Percentiles rank a stretch among this genome's conserved stretches.
Evolutionary conservation across 108 stramenopile genomes (phyloP).

Genomic region (Cyclotella baltica): DNA sequence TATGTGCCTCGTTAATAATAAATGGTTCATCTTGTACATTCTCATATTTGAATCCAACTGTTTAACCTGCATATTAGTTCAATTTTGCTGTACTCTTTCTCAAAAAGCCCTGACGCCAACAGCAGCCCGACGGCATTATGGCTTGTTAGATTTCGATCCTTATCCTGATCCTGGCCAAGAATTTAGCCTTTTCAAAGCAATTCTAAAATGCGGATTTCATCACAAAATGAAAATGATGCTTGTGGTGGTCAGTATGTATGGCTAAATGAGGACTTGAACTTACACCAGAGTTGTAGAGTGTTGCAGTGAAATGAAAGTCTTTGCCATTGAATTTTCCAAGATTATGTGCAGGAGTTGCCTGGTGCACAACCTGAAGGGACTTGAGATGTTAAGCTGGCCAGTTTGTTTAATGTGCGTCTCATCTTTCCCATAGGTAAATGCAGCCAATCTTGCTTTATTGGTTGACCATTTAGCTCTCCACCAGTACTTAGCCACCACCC

Average conservation of each 20-base stretch:
- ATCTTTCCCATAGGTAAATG: slow-evolving; percentile 1
- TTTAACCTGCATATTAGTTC: no score
- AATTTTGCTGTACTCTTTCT: no score
- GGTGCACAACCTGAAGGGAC: not conserved
- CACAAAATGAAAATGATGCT: not conserved
- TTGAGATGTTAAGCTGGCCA: not conserved
- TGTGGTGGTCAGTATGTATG: not conserved
- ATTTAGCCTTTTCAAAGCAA: no score
- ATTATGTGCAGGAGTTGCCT: not conserved
- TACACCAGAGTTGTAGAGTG: not conserved
- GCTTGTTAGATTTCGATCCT: no score
- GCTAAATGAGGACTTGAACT: slow-evolving; percentile 3
- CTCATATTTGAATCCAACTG: no score
- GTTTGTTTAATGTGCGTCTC: not conserved
- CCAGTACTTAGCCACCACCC: slow-evolving; percentile 7
- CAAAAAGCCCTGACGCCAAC: no score
- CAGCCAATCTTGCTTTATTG: not conserved
- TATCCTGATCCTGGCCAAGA: no score
- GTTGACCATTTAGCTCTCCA: not conserved
- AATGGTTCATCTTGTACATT: no score
- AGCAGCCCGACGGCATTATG: no score
- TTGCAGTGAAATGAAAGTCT: not conserved
- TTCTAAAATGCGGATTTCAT: no score
- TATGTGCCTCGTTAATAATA: no score
- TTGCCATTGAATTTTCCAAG: not conserved